Base-by-base conservation (phyloP, 805 yeast genomes). In the Candida boleticola region DNA sequence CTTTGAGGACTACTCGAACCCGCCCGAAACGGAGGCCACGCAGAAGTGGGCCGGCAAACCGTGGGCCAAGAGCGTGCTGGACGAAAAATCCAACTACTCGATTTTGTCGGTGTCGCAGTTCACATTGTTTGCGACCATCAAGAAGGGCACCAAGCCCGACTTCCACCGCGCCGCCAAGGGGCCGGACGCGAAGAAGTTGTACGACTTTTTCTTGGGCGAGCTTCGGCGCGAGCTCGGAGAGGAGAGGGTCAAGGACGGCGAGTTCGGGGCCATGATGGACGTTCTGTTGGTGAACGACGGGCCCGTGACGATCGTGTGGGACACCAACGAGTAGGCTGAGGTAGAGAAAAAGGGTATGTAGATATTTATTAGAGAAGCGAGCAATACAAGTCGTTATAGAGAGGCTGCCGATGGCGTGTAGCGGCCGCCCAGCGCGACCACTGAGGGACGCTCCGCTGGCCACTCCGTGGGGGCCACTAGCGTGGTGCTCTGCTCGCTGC, bases 251-350 rank as follows among this genome's bases (percentile, higher is more conserved):
- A 75, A 83, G 48, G 97, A 90, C 53, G 99, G 99, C 2, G 71
- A 79, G 42, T 93, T 93, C 59, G 99, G 98, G 0, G 98, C 92
- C 9, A 87, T 92, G 96, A 93, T 93, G 99, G 95, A 88, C 48
- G 97, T 95, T 13, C 76, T 76, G 1, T 63, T 92, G 46, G 80
- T 83, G 11, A 93, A 93, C 55, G 97, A 92, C 54, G 98, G 98
- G 1, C 98, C 98, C 0, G 89, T 87, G 0, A 92, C 98, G 0
- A 83, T 92, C 25, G 76, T 83, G 17, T 76, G 85, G 67, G 97
- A 90, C 57, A 84, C 92, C 1, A 74, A 63, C 21, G 35, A 31
- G 27, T 23, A 23, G 27, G 11, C 27, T n/a, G n/a, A 23, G 10
- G 27, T 23, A 23, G 27, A 23, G 27, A 23, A 11, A n/a, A n/a